These are phyloP conservation scores for Sutorius eximius DNA, from an alignment of 1,284 basidiomycete species.

Conservation along the genomic window DNA sequence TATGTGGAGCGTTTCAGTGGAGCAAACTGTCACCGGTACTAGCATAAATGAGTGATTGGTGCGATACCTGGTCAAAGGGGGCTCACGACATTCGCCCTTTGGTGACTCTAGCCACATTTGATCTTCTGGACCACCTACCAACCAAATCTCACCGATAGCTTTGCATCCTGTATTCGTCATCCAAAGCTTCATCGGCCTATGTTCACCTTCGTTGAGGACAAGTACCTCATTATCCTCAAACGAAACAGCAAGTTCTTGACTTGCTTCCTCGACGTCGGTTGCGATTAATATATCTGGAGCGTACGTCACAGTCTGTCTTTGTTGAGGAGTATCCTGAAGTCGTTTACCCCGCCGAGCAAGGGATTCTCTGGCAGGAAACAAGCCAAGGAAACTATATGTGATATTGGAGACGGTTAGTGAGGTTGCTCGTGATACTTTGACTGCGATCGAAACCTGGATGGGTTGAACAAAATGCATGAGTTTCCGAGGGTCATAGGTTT, in stretches of 20 bases:
- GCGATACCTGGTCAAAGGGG: constrained; percentile 6
- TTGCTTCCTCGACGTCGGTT: constrained; percentile 59
- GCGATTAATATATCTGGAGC: constrained; percentile 59
- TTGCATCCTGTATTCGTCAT: constrained; percentile 61
- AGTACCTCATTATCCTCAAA: constrained; percentile 55
- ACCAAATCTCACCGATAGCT: constrained; percentile 66
- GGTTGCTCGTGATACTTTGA: constrained; percentile 51
- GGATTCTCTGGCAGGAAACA: constrained; percentile 61
- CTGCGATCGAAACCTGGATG: constrained; percentile 59
- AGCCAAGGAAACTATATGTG: constrained; percentile 65
- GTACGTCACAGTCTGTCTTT: constrained; percentile 64
- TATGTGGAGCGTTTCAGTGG: constrained; percentile 36
- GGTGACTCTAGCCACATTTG: constrained; percentile 51
- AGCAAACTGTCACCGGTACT: constrained; percentile 25
- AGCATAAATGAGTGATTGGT: constrained; percentile 23
- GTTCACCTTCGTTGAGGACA: constrained; percentile 63
- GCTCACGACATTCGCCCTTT: constrained; percentile 19
- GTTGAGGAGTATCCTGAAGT: constrained; percentile 67
- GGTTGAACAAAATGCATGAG: background rate
- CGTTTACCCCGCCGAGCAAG: constrained; percentile 63
- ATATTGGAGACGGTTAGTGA: constrained; percentile 56
- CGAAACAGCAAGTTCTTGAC: constrained; percentile 55
- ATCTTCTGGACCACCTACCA: constrained; percentile 58
- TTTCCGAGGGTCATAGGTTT: background rate
- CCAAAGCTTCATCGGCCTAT: constrained; percentile 49